These are phyloP conservation scores for Aaosphaeria arxii DNA, from an alignment of 2,329 filamentous ascomycete species.

Conservation along the genomic window DNA sequence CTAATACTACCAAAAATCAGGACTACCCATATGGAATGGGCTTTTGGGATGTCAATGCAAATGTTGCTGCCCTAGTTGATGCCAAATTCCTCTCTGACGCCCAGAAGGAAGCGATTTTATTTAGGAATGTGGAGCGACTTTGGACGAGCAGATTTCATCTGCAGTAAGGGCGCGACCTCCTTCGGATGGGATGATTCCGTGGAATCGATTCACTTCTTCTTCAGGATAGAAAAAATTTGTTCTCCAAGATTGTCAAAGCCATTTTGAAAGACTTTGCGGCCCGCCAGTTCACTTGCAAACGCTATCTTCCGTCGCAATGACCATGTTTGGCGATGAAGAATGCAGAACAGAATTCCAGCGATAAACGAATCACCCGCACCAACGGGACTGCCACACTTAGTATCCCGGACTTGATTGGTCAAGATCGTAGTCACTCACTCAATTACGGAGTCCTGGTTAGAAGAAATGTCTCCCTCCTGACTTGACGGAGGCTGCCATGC, in stretches of 20 bases:
- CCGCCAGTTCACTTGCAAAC: conserved; percentile 66
- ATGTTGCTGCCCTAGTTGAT: conserved; percentile 25
- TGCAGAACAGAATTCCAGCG: conserved; percentile 65
- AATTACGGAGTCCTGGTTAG: conserved; percentile 14
- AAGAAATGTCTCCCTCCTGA: conserved; percentile 3
- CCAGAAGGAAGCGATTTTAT: conserved; percentile 28
- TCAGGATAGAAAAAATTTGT: background rate
- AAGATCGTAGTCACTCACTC: conserved; percentile 7
- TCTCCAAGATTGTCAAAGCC: conserved; percentile 50
- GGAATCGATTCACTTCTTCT: background rate
- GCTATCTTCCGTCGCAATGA: conserved; percentile 47
- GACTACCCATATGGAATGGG: conserved; percentile 39
- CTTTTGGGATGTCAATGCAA: conserved; percentile 34
- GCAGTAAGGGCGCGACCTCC: no score
- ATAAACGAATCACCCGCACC: conserved; percentile 76
- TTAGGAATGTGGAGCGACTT: conserved; percentile 20
- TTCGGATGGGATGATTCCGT: no score
- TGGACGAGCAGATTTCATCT: conserved; percentile 11
- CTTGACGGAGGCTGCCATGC: conserved; percentile 5
- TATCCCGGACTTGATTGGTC: background rate
- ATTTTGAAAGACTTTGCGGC: conserved; percentile 64
- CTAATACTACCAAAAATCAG: conserved; percentile 6
- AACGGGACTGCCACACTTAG: conserved; percentile 53
- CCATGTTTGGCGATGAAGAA: conserved; percentile 55
- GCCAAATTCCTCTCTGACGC: conserved; percentile 14